Evolutionary conservation across 495 filamentous ascomycete genomes (phyloP), one percentile per base, ranked within the genome.

Genomic region (Immersiella caudata): DNA sequence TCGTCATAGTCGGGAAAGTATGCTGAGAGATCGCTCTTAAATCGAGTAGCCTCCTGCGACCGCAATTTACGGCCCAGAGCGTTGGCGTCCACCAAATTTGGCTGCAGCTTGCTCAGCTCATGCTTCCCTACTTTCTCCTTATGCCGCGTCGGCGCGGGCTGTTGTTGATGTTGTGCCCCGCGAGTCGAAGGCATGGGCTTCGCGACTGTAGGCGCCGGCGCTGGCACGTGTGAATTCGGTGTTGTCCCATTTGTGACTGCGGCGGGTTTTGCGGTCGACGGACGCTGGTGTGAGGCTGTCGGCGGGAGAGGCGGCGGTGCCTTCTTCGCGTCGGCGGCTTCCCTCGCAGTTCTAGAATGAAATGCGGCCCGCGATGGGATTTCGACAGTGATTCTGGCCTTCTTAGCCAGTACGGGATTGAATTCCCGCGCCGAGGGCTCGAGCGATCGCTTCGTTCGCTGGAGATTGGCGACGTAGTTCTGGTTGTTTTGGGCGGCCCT

Each of bases 1-100:
- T 95, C 90, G 75, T 97, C 93, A 78, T 94, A 97, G 67, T 94
- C 93, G 52, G 91, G 88, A 71, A 97, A 96, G 77, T 95, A 97
- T 33, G 87, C 83, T 9, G 92, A 89, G 27, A 97, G 83, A 73
- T 97, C 93, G 79, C 92, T 96, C 83, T 93, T 94, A 74, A 91
- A 88, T 65, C 92, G 79, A 60, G 79, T 82, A 24, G 79, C 80
- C 67, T 86, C 84, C 68, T 85, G 82, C 60, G 83, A 85, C 64
- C 85, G 78, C 70, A 87, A 74, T 75, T 86, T 86, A 66, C 85
- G 81, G 72, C 75, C 83, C 73, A 73, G 76, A 24, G 79, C 79
- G 64, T 79, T 80, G 22, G 77, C 73, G 67, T 83, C 80, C 11
- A 73, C 79, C 35, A 63, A 66, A 71, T 60, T 75, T 8, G 81